Evolutionary conservation across 1,139 yeast genomes (phyloP).

Genomic region (Lodderomyces oxycetoniae): DNA sequence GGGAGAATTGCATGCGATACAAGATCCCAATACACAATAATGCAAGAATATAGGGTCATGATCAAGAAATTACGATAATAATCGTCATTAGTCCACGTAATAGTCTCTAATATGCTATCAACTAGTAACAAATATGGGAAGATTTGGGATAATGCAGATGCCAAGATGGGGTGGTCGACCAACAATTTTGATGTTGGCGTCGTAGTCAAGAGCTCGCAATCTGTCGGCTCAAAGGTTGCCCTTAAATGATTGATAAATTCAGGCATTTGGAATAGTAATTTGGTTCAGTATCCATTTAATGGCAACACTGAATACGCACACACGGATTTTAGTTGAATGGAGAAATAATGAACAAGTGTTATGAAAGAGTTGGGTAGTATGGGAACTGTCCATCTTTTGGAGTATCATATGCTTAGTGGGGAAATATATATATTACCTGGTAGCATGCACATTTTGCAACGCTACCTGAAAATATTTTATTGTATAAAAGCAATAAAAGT

Average conservation of each 20-base stretch:
- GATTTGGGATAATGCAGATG: slow-evolving; percentile 43
- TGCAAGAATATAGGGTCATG: slow-evolving; percentile 34
- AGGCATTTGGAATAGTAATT: too few relatives aligned
- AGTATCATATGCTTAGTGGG: too few relatives aligned
- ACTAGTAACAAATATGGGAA: slow-evolving; percentile 46
- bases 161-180: slow-evolving; percentile 42
- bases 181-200: slow-evolving; percentile 28
- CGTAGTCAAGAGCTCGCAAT: slow-evolving; percentile 26
- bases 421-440: too few relatives aligned
- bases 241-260: slow-evolving; percentile 11
- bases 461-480: too few relatives aligned
- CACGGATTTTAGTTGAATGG: too few relatives aligned
- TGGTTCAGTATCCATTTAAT: too few relatives aligned
- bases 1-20: slow-evolving; percentile 38
- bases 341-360: too few relatives aligned
- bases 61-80: slow-evolving; percentile 46
- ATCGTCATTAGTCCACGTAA: slow-evolving; percentile 56
- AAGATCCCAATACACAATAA: slow-evolving; percentile 44
- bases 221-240: slow-evolving; percentile 32
- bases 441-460: too few relatives aligned
- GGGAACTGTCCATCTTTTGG: too few relatives aligned
- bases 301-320: too few relatives aligned
- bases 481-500: too few relatives aligned
- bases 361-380: too few relatives aligned
- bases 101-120: slow-evolving; percentile 41